A percentile compares a stretch with the other conserved stretches of the same genome.
These are phyloP conservation scores for Herpetomonas samuelpessoai DNA, from an alignment of 208 protist species.

Conservation along the genomic window DNA sequence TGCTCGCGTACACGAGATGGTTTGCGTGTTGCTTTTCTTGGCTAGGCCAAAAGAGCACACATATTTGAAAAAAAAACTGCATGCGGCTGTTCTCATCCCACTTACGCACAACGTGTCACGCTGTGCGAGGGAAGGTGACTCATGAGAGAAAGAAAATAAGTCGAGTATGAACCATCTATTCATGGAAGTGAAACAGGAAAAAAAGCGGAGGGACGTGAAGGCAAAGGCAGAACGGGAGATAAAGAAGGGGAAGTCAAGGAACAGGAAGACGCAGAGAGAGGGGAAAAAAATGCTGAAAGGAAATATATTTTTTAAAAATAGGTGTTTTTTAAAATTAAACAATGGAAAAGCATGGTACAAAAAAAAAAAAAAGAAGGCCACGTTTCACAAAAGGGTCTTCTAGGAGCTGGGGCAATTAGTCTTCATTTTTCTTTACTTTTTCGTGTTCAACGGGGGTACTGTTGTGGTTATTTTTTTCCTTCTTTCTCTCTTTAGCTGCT, in stretches of 20 bases:
- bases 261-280: not conserved
- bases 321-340: no score
- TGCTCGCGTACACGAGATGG: not conserved
- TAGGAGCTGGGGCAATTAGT: no score
- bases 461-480: no score
- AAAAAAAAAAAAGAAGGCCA: no score
- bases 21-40: not conserved
- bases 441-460: no score
- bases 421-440: no score
- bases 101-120: not conserved
- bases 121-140: not conserved
- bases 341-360: no score
- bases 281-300: not conserved
- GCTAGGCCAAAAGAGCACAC: not conserved
- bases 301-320: no score
- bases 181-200: not conserved
- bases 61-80: no score
- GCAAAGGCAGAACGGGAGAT: not conserved
- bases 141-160: not conserved
- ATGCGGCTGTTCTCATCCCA: not conserved
- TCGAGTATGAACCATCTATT: not conserved
- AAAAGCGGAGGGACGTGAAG: not conserved
- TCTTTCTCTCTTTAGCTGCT: no score
- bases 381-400: no score
- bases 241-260: not conserved